These are phyloP conservation scores for Nitzschia sp. DNA, from an alignment of 108 stramenopile genomes.

Conservation along the genomic window DNA sequence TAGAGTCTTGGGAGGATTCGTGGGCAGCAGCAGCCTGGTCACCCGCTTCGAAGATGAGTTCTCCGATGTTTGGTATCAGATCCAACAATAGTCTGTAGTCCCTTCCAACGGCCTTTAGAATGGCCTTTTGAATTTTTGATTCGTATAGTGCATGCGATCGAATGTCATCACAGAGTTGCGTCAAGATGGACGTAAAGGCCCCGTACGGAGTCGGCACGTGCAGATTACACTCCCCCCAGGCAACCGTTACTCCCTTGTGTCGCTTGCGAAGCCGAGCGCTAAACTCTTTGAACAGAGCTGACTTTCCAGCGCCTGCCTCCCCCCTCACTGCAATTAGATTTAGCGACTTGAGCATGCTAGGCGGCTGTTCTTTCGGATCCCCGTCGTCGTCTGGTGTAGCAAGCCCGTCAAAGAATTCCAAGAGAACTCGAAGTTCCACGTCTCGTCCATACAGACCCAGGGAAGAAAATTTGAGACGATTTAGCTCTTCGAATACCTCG, in stretches of 20 bases:
- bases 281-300: conserved; percentile 23
- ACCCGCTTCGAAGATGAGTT: neutral
- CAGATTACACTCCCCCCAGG: conserved; percentile 28
- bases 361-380: neutral
- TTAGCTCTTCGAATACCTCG: neutral
- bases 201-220: conserved; percentile 7
- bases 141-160: neutral
- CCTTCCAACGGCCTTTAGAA: neutral
- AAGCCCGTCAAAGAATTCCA: neutral
- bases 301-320: conserved; percentile 20
- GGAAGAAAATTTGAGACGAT: neutral
- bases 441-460: conserved; percentile 2
- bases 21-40: neutral
- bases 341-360: neutral
- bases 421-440: neutral
- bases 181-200: conserved; percentile 29
- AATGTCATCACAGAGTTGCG: conserved; percentile 2
- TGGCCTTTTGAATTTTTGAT: conserved; percentile 2
- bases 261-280: too few relatives aligned
- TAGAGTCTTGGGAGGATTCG: neutral
- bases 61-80: conserved; percentile 18
- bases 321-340: conserved; percentile 10
- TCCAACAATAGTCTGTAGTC: conserved; percentile 14
- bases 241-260: neutral
- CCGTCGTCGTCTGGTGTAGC: neutral